Conservation (phyloP, 441 rosid genomes). For the Flueggea neowawraea region DNA sequence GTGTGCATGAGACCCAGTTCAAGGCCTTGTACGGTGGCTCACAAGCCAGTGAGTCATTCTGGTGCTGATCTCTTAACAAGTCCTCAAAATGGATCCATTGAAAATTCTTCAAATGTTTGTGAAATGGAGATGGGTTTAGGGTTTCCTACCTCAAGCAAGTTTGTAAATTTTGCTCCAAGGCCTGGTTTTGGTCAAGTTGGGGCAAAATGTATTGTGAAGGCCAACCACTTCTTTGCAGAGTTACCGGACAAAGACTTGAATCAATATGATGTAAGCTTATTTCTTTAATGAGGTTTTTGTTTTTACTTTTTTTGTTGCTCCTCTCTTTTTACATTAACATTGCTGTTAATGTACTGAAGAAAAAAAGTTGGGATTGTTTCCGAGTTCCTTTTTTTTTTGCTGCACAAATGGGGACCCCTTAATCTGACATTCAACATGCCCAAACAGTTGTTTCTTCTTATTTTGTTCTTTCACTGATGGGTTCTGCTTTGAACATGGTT, state of each 20-base stretch:
- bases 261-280: conserved; percentile 85
- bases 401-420: conserved; percentile 6
- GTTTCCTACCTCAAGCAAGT: conserved; percentile 68
- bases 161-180: conserved; percentile 68
- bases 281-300: conserved; percentile 12
- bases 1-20: conserved; percentile 89
- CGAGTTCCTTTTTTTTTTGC: neutral
- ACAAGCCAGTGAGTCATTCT: conserved; percentile 36
- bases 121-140: conserved; percentile 54
- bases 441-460: neutral
- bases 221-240: conserved; percentile 94
- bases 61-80: conserved; percentile 30
- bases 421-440: conserved; percentile 17
- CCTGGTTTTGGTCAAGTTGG: conserved; percentile 93
- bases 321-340: conserved; percentile 6
- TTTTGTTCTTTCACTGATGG: neutral
- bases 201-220: conserved; percentile 91
- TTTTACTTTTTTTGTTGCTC: neutral
- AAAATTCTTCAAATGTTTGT: conserved; percentile 24
- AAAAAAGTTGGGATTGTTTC: conserved; percentile 11
- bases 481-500: too few species aligned
- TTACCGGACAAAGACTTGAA: conserved; percentile 86
- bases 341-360: conserved; percentile 10
- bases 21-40: conserved; percentile 73
- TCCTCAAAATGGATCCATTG: conserved; percentile 19